A percentile compares a stretch with the other conserved stretches of the same genome.
Evolutionary conservation across 805 yeast species (phyloP).

Genomic region (Clavispora vitiphila): DNA sequence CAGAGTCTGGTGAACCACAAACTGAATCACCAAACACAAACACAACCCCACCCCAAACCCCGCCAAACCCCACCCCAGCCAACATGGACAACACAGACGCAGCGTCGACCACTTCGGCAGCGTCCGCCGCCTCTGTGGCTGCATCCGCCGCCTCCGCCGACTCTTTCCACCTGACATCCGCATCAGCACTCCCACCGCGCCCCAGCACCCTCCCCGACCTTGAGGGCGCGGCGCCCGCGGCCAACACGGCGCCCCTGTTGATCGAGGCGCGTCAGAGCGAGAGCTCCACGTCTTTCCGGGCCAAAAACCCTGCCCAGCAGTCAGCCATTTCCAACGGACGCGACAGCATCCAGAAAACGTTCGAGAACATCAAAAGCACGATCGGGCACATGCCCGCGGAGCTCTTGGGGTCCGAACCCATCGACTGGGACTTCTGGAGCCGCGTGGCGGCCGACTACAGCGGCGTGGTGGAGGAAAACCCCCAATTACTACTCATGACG

Average conservation of each 20-base stretch:
- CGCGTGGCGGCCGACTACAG: constrained; percentile 72
- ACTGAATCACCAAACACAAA: too few relatives aligned
- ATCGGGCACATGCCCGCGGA: constrained; percentile 28
- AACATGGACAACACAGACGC: too few relatives aligned
- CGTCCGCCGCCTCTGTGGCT: too few relatives aligned
- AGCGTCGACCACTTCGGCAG: too few relatives aligned
- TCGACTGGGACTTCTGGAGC: constrained; percentile 89
- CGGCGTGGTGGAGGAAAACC: constrained; percentile 56
- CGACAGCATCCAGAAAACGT: constrained; percentile 33
- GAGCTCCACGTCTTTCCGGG: constrained; percentile 46
- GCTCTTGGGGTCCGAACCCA: constrained; percentile 16
- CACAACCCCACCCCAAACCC: neutral
- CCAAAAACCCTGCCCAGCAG: constrained; percentile 47
- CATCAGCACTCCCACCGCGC: constrained; percentile 4
- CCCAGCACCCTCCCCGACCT: constrained; percentile 1
- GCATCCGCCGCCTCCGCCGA: neutral
- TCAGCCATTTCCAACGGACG: constrained; percentile 39
- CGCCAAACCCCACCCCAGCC: too few relatives aligned
- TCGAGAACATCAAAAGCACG: constrained; percentile 46
- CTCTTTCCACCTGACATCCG: constrained; percentile 1
- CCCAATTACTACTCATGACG: constrained; percentile 54
- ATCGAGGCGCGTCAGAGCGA: constrained; percentile 56
- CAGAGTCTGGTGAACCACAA: too few relatives aligned
- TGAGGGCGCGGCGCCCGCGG: constrained; percentile 1
- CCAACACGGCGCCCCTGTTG: constrained; percentile 22